A percentile compares a stretch with the other conserved stretches of the same genome.
Evolutionary conservation across 306 rosid genomes (phyloP).

Genomic region (Prunus kanzakura): DNA sequence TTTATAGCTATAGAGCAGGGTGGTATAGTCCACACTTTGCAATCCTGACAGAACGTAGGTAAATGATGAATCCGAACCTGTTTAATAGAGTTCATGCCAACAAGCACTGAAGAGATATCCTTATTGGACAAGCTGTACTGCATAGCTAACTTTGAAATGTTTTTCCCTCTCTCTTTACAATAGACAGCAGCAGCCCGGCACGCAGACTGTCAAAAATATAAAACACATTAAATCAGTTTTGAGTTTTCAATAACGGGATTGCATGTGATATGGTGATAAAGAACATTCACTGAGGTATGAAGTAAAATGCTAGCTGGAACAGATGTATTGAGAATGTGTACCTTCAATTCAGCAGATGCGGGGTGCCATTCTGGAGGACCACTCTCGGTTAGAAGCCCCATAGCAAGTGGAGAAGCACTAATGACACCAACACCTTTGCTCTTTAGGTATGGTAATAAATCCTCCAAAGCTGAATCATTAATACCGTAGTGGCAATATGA

Average conservation of each 20-base stretch:
- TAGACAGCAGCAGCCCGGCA: slow-evolving; percentile 70
- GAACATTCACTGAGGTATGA: not conserved
- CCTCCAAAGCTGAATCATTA: slow-evolving; percentile 78
- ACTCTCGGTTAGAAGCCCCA: slow-evolving; percentile 88
- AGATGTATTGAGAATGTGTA: slow-evolving; percentile 7
- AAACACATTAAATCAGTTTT: slow-evolving; percentile 23
- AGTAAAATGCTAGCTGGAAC: not conserved
- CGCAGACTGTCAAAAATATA: slow-evolving; percentile 52
- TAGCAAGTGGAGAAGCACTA: slow-evolving; percentile 85
- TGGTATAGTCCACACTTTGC: not conserved
- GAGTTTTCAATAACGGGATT: not conserved
- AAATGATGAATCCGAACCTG: slow-evolving; percentile 46
- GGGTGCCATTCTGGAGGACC: slow-evolving; percentile 99
- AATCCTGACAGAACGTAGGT: not conserved
- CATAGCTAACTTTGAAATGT: slow-evolving; percentile 81
- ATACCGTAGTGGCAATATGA: slow-evolving; percentile 81
- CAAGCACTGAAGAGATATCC: slow-evolving; percentile 83
- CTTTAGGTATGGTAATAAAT: slow-evolving; percentile 73
- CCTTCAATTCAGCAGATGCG: slow-evolving; percentile 83
- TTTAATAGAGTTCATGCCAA: slow-evolving; percentile 75
- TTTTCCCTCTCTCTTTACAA: slow-evolving; percentile 76
- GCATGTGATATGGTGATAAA: not conserved
- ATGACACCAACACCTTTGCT: slow-evolving; percentile 83
- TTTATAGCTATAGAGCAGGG: not conserved
- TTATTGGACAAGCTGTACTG: slow-evolving; percentile 92